phyloP scores from a whole-genome alignment of 345 rosid species.

The Hirschfeldia incana region DNA sequence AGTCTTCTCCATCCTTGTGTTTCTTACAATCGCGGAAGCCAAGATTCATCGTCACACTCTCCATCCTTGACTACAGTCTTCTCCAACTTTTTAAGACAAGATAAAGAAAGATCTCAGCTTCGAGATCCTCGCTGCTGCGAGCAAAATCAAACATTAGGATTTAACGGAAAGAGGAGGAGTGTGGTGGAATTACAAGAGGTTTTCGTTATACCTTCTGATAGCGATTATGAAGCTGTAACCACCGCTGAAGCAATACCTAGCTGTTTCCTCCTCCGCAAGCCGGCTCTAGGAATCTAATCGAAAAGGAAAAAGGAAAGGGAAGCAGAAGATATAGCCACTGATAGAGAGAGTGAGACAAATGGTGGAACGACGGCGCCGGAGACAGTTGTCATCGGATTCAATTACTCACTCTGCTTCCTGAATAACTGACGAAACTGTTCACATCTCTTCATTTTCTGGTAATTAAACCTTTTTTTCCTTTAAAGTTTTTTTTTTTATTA shows the following conservation, averaged over 20 bases:
- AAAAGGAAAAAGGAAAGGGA: not conserved
- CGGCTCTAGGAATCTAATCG: conserved; percentile 26
- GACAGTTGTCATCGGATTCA: conserved; percentile 27
- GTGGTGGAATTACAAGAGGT: not conserved
- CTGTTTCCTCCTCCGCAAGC: conserved; percentile 18
- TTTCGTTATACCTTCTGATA: conserved; percentile 23
- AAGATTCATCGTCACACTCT: conserved; percentile 34
- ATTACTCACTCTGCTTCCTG: not conserved
- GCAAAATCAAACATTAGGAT: not conserved
- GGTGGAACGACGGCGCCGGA: conserved; percentile 26
- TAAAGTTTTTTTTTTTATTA: not conserved
- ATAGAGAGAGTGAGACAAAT: conserved; percentile 15
- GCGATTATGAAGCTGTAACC: conserved; percentile 13
- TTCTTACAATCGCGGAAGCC: conserved; percentile 11
- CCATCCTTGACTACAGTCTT: no score
- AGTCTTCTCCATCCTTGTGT: conserved; percentile 19
- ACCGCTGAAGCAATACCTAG: conserved; percentile 9
- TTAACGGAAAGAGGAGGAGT: not conserved
- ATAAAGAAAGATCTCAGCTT: conserved; percentile 86
- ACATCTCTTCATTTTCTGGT: not conserved
- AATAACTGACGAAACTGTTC: not conserved
- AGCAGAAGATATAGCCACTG: not conserved
- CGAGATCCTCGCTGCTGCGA: conserved; percentile 62
- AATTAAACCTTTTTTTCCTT: not conserved
- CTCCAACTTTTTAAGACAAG: conserved; percentile 33